Conservation (phyloP, 306 rosid species). For the Mimosa pudica region DNA sequence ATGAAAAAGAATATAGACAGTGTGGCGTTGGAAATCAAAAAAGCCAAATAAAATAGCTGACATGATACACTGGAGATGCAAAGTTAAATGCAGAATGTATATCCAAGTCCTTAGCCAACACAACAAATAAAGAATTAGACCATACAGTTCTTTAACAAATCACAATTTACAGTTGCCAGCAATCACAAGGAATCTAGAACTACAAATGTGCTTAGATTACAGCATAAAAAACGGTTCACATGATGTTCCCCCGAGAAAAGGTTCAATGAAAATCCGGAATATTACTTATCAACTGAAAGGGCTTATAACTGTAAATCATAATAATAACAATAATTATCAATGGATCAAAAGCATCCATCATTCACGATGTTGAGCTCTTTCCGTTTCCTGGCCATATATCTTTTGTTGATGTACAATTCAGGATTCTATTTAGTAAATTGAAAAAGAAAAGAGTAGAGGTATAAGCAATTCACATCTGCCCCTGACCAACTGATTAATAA, state of each 20-base stretch:
- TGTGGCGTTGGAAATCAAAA: slow-evolving; percentile 17
- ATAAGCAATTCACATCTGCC: slow-evolving; percentile 22
- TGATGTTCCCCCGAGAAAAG: neutral
- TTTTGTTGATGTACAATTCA: neutral
- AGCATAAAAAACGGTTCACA: neutral
- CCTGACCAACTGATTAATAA: slow-evolving; percentile 7
- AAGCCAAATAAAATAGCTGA: slow-evolving; percentile 5
- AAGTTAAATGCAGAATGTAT: neutral
- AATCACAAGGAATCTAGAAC: neutral
- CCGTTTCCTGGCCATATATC: slow-evolving; percentile 2
- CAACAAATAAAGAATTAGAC: neutral
- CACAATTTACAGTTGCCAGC: neutral
- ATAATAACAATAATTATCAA: neutral
- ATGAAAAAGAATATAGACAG: neutral
- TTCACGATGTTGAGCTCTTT: neutral
- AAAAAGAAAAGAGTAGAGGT: slow-evolving; percentile 16
- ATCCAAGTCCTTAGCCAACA: neutral
- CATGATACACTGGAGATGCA: neutral
- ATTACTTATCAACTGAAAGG: neutral
- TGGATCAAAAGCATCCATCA: slow-evolving; percentile 2
- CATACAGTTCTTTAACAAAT: neutral
- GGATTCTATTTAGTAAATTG: slow-evolving; percentile 1
- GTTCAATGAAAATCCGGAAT: slow-evolving; percentile 1
- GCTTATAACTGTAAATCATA: neutral
- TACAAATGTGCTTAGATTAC: neutral